Percentiles rank a stretch among this genome's conserved stretches.
These are phyloP conservation scores for Pythium insidiosum DNA, from an alignment of 352 stramenopile species.

Conservation along the genomic window DNA sequence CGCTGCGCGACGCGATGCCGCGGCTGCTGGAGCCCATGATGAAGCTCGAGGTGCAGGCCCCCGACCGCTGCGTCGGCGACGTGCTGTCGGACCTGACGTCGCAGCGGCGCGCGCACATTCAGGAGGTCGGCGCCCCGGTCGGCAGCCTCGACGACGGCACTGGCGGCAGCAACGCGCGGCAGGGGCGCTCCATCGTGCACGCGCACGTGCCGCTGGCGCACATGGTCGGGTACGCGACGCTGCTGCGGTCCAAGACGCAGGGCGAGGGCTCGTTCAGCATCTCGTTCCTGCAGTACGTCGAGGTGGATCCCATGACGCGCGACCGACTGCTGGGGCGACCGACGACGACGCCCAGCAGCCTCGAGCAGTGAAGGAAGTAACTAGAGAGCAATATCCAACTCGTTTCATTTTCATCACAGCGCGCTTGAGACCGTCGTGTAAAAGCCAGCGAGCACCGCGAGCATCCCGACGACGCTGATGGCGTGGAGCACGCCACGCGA, in stretches of 20 bases:
- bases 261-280: slow-evolving; percentile 76
- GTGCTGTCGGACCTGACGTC: slow-evolving; percentile 73
- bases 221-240: slow-evolving; percentile 77
- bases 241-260: slow-evolving; percentile 71
- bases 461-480: slow-evolving; percentile 13
- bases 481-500: slow-evolving; percentile 3
- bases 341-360: not conserved
- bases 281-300: slow-evolving; percentile 61
- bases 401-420: slow-evolving; percentile 8
- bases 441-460: slow-evolving; percentile 13
- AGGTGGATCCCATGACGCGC: slow-evolving; percentile 40
- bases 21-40: slow-evolving; percentile 73
- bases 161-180: slow-evolving; percentile 13
- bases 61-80: slow-evolving; percentile 54
- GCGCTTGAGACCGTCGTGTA: slow-evolving; percentile 14
- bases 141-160: too few relatives aligned
- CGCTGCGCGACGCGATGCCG: slow-evolving; percentile 39
- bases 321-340: slow-evolving; percentile 23
- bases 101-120: slow-evolving; percentile 54
- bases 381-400: not conserved
- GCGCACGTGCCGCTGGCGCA: slow-evolving; percentile 57
- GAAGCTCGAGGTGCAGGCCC: slow-evolving; percentile 60
- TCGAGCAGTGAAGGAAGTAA: not conserved
- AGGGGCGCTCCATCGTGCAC: slow-evolving; percentile 47
- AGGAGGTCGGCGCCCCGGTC: slow-evolving; percentile 38